phyloP scores from a whole-genome alignment of 2,329 filamentous ascomycete species.

The Chaetomiaceae sp. region DNA sequence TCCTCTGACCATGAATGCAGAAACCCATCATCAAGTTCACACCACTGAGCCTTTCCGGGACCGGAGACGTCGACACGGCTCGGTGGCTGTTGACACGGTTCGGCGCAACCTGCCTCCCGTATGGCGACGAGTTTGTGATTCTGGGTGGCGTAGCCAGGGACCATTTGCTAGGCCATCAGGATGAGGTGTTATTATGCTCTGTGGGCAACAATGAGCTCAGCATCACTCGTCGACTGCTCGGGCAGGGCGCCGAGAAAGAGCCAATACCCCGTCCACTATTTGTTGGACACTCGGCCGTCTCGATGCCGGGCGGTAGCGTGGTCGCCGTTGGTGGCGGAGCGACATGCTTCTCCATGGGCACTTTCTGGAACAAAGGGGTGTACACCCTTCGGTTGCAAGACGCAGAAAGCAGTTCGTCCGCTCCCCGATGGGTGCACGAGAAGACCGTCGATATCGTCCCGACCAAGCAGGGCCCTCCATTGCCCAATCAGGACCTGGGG shows the following conservation, averaged over 20 bases:
- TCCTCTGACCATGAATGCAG: constrained; percentile 11
- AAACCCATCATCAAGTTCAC: constrained; percentile 30
- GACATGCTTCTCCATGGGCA: constrained; percentile 87
- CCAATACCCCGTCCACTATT: constrained; percentile 55
- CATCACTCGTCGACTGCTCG: constrained; percentile 25
- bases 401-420: neutral
- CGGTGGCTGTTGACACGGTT: constrained; percentile 35
- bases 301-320: constrained; percentile 45
- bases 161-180: constrained; percentile 40
- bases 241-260: neutral
- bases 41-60: neutral
- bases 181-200: constrained; percentile 48
- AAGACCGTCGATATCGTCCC: constrained; percentile 24
- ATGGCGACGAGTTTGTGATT: constrained; percentile 31
- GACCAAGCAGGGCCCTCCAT: constrained; percentile 5
- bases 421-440: constrained; percentile 17
- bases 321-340: constrained; percentile 74
- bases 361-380: constrained; percentile 69
- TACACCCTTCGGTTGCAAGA: constrained; percentile 37
- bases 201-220: constrained; percentile 29
- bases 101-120: constrained; percentile 37
- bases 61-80: constrained; percentile 2
- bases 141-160: constrained; percentile 43
- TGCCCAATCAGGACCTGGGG: neutral
- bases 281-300: constrained; percentile 59